Base-by-base conservation (phyloP, 176 grass and related monocot genomes). In the Phoenix roebelenii region DNA sequence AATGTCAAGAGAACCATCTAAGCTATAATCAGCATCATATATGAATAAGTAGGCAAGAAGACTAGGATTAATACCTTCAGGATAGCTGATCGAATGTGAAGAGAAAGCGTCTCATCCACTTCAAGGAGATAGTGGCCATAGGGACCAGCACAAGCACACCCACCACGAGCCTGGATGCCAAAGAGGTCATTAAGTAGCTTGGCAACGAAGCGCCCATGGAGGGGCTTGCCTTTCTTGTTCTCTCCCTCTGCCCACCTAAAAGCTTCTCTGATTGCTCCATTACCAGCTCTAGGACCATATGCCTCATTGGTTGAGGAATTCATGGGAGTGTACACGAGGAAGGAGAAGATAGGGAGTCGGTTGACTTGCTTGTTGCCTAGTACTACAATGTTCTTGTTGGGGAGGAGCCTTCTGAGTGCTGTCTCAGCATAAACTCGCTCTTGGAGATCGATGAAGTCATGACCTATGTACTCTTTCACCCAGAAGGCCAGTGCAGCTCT, bases 151-250 rank as follows among this genome's bases (percentile, higher is more conserved):
- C 90, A 95, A 0, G 85, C 76, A 17, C 85, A 95, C 1, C 90
- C 90, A 3, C 90, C 90, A 23, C 85, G 84, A 1, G 85, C 82
- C 51, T 95, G 90, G 59, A 95, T 81, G 15, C 90, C 90, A 1
- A 95, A 95, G 52, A 95, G 81, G 72, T 89, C 90, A 4, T 83
- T 89, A 0, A 95, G 65, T 57, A 95, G 66, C 63, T 58, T 86
- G 0, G 90, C 70, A 1, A 86, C 77, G 3, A 89, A 89, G 7
- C 90, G 79, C 3, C 90, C 82, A 5, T 89, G 90, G 15, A 95
- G 77, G 2, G 83, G 90, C 16, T 76, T 67, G 1, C 6, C 52
- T 25, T 25, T 64, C 26, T 12, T 22, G 16, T 19, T 57, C 16
- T 0, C n/a, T 15, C 15, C 51, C 51, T 51, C 62, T 3, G 5